Evolutionary conservation across 1,139 yeast genomes (phyloP).

Genomic region (Yamadazyma buinensis): DNA sequence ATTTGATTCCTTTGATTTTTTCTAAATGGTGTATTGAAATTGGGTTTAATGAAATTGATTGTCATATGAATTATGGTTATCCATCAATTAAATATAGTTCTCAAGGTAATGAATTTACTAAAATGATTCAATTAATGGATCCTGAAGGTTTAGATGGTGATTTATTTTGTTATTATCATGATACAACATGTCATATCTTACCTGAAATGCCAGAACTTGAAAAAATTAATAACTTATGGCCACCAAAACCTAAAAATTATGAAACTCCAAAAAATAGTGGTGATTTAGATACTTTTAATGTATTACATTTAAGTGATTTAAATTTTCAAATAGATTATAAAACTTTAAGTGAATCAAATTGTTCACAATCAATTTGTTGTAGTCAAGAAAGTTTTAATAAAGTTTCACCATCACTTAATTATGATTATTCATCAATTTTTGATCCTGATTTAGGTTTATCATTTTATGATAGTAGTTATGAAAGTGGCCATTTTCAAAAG

Average conservation of each 20-base stretch:
- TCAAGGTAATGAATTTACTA: constrained; percentile 37
- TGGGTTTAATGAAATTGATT: constrained; percentile 26
- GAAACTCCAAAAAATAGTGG: constrained; percentile 19
- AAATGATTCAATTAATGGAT: constrained; percentile 44
- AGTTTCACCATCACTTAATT: constrained; percentile 11
- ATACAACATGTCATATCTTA: constrained; percentile 34
- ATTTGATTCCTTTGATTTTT: constrained; percentile 39
- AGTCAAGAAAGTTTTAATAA: constrained; percentile 19
- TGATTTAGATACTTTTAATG: constrained; percentile 20
- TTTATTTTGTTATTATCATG: constrained; percentile 50
- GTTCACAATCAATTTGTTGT: constrained; percentile 27
- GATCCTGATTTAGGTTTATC: constrained; percentile 15
- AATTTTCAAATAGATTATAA: constrained; percentile 23
- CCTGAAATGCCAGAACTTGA: constrained; percentile 41
- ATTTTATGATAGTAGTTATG: constrained; percentile 23
- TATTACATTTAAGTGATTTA: constrained; percentile 27
- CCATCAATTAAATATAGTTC: constrained; percentile 19
- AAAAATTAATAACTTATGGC: constrained; percentile 39
- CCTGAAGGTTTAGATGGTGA: constrained; percentile 50
- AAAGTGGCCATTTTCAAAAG: constrained; percentile 19
- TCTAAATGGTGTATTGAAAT: constrained; percentile 39
- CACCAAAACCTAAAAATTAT: constrained; percentile 26
- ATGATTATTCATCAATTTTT: constrained; percentile 15
- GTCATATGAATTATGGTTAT: constrained; percentile 21
- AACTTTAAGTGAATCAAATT: constrained; percentile 26